Conservation (phyloP, 2,329 filamentous ascomycete genomes). For the Aureobasidium musti region DNA sequence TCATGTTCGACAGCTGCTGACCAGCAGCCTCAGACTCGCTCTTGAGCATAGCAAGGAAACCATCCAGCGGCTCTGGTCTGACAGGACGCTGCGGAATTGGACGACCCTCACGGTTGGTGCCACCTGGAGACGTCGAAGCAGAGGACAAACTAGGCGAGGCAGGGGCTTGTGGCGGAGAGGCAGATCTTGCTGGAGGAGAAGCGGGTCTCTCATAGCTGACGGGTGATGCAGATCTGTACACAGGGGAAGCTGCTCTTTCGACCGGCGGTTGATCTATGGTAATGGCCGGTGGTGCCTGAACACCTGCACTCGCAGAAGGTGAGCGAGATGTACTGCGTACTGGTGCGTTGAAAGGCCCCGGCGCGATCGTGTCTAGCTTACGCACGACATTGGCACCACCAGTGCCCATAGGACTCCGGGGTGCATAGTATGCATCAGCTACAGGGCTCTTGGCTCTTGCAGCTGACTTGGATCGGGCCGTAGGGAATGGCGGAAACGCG, state of each 20-base stretch:
- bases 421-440: slow-evolving; percentile 41
- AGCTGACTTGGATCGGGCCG: slow-evolving; percentile 35
- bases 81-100: slow-evolving; percentile 41
- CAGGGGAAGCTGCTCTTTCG: slow-evolving; percentile 15
- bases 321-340: slow-evolving; percentile 1
- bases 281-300: slow-evolving; percentile 2
- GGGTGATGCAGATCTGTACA: slow-evolving; percentile 3
- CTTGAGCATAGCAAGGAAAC: slow-evolving; percentile 31
- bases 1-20: slow-evolving; percentile 21
- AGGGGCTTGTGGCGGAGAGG: background rate
- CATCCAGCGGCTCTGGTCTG: slow-evolving; percentile 36
- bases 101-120: slow-evolving; percentile 23
- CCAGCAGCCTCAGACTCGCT: slow-evolving; percentile 26
- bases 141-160: slow-evolving; percentile 18
- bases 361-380: slow-evolving; percentile 63
- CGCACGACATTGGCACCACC: slow-evolving; percentile 52
- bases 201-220: slow-evolving; percentile 13
- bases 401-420: slow-evolving; percentile 47
- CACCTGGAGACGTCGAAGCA: background rate
- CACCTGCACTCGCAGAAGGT: background rate
- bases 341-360: slow-evolving; percentile 61
- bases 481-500: slow-evolving; percentile 58
- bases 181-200: slow-evolving; percentile 4
- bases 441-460: slow-evolving; percentile 33
- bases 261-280: slow-evolving; percentile 10